These are phyloP conservation scores for Sphagnum fallax DNA, from an alignment of 228 moss, liverwort and hornwort species.

Conservation along the genomic window DNA sequence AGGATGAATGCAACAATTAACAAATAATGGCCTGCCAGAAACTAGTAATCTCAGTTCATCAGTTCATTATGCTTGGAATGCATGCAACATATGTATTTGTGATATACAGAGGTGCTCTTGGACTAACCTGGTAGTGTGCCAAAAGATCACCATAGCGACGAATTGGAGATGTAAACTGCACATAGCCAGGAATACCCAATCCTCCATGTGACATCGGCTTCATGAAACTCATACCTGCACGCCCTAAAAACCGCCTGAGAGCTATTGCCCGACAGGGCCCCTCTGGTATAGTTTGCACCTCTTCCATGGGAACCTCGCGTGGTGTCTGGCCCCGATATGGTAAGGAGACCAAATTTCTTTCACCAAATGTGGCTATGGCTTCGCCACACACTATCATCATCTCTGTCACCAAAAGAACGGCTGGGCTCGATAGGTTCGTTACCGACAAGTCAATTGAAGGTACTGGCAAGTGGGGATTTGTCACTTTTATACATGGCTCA, in stretches of 20 bases:
- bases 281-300: conserved; percentile 57
- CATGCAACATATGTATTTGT: background rate
- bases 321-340: conserved; percentile 89
- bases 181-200: conserved; percentile 84
- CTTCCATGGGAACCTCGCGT: conserved; percentile 34
- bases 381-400: conserved; percentile 99
- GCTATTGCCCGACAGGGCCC: conserved; percentile 82
- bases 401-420: conserved; percentile 78
- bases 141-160: conserved; percentile 83
- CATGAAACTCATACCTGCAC: conserved; percentile 83
- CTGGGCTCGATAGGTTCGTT: conserved; percentile 59
- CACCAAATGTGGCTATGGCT: conserved; percentile 71
- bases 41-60: background rate
- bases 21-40: no score
- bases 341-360: conserved; percentile 56
- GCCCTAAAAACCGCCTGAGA: conserved; percentile 57
- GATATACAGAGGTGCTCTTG: background rate
- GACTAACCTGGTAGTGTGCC: conserved; percentile 83
- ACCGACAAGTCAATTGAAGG: conserved; percentile 62
- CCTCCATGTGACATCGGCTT: conserved; percentile 74
- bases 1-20: background rate
- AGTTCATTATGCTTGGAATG: background rate
- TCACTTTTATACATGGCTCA: conserved; percentile 71
- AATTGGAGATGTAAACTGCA: conserved; percentile 97
- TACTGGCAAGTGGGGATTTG: conserved; percentile 47